phyloP scores from a whole-genome alignment of 495 filamentous ascomycete genomes.

The Talaromyces adpressus region DNA sequence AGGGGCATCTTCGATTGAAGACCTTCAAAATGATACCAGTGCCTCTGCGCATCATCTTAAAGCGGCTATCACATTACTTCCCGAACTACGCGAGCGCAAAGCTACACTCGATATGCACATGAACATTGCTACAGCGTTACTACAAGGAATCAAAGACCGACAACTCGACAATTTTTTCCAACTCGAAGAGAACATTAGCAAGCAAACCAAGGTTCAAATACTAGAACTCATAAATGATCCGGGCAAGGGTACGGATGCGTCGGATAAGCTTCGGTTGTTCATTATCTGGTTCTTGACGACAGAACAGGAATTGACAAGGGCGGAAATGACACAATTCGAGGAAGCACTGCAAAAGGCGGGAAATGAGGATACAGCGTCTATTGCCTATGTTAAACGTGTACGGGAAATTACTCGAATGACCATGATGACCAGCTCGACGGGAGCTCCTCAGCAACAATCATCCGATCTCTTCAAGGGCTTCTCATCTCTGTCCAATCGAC shows the following conservation, averaged over 20 bases:
- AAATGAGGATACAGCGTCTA: conserved; percentile 60
- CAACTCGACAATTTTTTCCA: conserved; percentile 96
- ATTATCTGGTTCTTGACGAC: conserved; percentile 98
- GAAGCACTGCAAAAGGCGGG: conserved; percentile 71
- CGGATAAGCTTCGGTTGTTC: conserved; percentile 88
- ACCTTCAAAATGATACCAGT: conserved; percentile 82
- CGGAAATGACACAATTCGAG: conserved; percentile 82
- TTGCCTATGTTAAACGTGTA: conserved; percentile 86
- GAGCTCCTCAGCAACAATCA: conserved; percentile 57
- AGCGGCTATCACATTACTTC: conserved; percentile 85
- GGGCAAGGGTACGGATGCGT: conserved; percentile 73
- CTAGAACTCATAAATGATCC: conserved; percentile 77
- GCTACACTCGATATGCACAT: conserved; percentile 95
- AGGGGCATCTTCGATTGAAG: conserved; percentile 86
- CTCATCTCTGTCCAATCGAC: conserved; percentile 75
- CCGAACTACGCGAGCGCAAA: conserved; percentile 89
- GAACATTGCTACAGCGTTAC: conserved; percentile 85
- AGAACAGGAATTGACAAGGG: conserved; percentile 75
- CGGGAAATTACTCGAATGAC: conserved; percentile 97
- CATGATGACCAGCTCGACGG: conserved; percentile 85
- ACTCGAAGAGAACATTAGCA: conserved; percentile 87
- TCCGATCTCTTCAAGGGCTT: conserved; percentile 82
- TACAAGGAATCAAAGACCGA: conserved; percentile 87
- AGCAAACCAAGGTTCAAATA: conserved; percentile 85
- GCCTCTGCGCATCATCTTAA: conserved; percentile 91